Evolutionary conservation across 108 stramenopile species (phyloP), one percentile per base, ranked within the genome.

Genomic region (Skeletonema grethae): DNA sequence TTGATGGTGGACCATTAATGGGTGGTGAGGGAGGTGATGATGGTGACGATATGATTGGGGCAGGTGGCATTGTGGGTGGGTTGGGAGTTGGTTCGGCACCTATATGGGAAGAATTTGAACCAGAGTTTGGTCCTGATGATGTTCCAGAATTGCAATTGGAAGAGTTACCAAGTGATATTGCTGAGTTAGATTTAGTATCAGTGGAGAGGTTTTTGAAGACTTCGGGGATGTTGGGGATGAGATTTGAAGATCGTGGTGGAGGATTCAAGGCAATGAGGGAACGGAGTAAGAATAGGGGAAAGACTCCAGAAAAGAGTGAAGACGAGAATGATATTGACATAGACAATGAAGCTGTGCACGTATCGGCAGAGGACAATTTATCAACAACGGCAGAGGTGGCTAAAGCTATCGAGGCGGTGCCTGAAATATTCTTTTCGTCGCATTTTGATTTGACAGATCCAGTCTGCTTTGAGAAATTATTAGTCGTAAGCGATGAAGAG

Each of bases 381-480:
- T 53, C 50, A 53, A 43, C 58, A 4, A 45, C 53, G 4, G 55
- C 58, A 12, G 65, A 62, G 11, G 61, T 71, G 39, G 69, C 73
- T 24, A 38, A 79, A 61, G 66, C 69, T 3, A 69, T 63, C 6
- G 69, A 77, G 13, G 84, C 82, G 10, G 87, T 91, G 16, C 91
- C 91, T 7, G 77, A 77, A 50, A 53, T 85, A 25, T 95, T 95
- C 76, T 92, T 83, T 32, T 71, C 69, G 5, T 68, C 71, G 20
- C 85, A 90, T 38, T 92, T 95, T 74, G 91, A 92, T 73, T 79
- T 95, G 72, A 92, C 91, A 0, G 86, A 95, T 64, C 85, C 90
- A 16, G 58, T 79, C 15, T 90, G 86, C n/a, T 95, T 95, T 82
- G 82, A 84, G 38, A 76, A 80, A 41, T 57, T 92, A 6, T 59